Conservation (phyloP, 1,284 basidiomycete species). For the Pseudozyma tsukubaensis region DNA sequence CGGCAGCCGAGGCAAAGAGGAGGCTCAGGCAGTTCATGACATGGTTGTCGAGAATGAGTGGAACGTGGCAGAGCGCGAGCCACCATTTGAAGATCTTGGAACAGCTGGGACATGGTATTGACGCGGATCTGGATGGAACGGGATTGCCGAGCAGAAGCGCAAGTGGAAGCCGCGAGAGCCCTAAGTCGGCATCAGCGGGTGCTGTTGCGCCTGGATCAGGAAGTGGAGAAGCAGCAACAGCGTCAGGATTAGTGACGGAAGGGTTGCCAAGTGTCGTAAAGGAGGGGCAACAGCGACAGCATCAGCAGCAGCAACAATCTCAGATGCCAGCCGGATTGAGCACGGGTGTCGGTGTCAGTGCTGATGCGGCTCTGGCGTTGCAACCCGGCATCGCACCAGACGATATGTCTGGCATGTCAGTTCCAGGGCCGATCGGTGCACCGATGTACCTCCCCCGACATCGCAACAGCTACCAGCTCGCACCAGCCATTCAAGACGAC, state of each 20-base stretch:
- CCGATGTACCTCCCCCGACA: constrained; percentile 37
- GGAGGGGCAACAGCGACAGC: background rate
- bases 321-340: no score
- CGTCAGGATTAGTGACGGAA: background rate
- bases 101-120: constrained; percentile 47
- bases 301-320: background rate
- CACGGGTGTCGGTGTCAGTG: background rate
- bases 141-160: constrained; percentile 34
- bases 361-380: constrained; percentile 3
- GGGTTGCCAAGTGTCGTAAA: background rate
- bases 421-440: constrained; percentile 44
- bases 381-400: constrained; percentile 2
- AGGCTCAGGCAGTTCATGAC: constrained; percentile 49
- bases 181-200: background rate
- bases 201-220: background rate
- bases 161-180: constrained; percentile 16
- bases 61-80: constrained; percentile 40
- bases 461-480: constrained; percentile 19
- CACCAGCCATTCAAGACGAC: constrained; percentile 26
- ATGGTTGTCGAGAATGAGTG: constrained; percentile 48
- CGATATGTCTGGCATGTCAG: constrained; percentile 13
- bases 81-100: constrained; percentile 54
- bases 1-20: constrained; percentile 49
- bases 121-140: constrained; percentile 50
- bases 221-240: background rate